Evolutionary conservation across 2,329 filamentous ascomycete species (phyloP), one percentile per base, ranked within the genome.

Genomic region (Penicillium sp.): DNA sequence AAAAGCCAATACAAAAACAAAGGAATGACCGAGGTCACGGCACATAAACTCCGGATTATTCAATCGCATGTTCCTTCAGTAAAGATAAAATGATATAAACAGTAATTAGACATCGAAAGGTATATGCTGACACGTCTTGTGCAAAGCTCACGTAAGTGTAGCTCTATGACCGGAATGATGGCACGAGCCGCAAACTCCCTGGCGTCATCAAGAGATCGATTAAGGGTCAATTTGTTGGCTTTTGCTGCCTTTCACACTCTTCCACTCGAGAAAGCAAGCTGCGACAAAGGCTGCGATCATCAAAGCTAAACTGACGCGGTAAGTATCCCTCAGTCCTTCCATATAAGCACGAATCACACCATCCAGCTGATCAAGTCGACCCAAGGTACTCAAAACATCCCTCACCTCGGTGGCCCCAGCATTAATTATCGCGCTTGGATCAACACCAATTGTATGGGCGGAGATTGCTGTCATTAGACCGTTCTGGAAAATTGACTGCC

Each of bases 401-500:
- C 65, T 49, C 54, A 62, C 62, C 22, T 64, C 61, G 10, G 65
- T 67, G 1, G 65, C 65, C 1, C 65, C 65, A 1, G 59, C 62
- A 5, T 57, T 55, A 4, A 65, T 49, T 45, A 66, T 66, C 0
- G 24, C 61, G 3, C 13, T 11, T 13, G 64, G 58, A 29, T 33
- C 31, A 6, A 62, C 57, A 10, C 31, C 37, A 2, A 55, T 45
- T 9, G 60, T 51, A 33, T 60, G 52, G 22, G 54, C 60, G 39
- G 24, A 24, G 21, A 58, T 54, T 13, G 52, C 57, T 21, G 49
- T 51, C 48, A 73, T 71, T 31, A 71, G 54, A 14, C 60, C 54
- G 27, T 68, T 70, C 22, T 64, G 64, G 55, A 74, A 71, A 1
- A 74, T 52, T 2, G 67, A 71, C 37, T 74, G 68, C 13, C 49